These are phyloP conservation scores for Aphanomyces invadans DNA, from an alignment of 352 stramenopile genomes.

Conservation along the genomic window DNA sequence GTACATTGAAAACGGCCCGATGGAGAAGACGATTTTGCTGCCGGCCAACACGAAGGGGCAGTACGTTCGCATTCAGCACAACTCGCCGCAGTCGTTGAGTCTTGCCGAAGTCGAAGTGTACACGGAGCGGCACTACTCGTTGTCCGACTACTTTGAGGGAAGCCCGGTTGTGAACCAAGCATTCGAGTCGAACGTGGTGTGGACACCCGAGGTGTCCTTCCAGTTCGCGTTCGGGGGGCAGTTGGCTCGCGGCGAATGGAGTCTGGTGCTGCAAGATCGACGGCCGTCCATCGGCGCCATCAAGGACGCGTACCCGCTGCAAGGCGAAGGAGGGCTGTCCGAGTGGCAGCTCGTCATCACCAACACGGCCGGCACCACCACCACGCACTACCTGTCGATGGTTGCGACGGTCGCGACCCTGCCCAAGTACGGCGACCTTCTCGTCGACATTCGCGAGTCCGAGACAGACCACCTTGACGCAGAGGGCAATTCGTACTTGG, in stretches of 20 bases:
- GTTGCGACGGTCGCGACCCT: constrained; percentile 49
- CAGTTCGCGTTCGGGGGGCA: constrained; percentile 37
- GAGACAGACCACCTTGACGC: constrained; percentile 57
- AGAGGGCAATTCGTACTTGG: constrained; percentile 48
- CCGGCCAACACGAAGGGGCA: constrained; percentile 38
- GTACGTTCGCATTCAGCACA: constrained; percentile 55
- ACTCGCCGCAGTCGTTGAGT: constrained; percentile 36
- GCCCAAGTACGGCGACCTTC: constrained; percentile 62
- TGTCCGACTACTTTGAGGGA: constrained; percentile 53
- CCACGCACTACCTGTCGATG: constrained; percentile 61
- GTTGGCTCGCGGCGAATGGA: constrained; percentile 52
- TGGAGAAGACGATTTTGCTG: constrained; percentile 33
- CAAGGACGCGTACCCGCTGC: neutral
- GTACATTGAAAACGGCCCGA: constrained; percentile 28
- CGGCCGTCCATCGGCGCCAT: neutral
- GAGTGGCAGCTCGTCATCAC: constrained; percentile 67
- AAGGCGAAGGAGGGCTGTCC: constrained; percentile 40
- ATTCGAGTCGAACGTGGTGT: constrained; percentile 20
- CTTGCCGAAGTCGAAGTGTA: constrained; percentile 76
- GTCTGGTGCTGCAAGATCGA: constrained; percentile 42
- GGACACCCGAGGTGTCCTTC: constrained; percentile 64
- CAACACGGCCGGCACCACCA: constrained; percentile 44
- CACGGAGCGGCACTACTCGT: constrained; percentile 37
- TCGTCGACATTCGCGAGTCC: constrained; percentile 41
- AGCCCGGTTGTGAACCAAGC: constrained; percentile 32